Conservation (phyloP, 805 yeast species). For the Kuraishia molischiana region DNA sequence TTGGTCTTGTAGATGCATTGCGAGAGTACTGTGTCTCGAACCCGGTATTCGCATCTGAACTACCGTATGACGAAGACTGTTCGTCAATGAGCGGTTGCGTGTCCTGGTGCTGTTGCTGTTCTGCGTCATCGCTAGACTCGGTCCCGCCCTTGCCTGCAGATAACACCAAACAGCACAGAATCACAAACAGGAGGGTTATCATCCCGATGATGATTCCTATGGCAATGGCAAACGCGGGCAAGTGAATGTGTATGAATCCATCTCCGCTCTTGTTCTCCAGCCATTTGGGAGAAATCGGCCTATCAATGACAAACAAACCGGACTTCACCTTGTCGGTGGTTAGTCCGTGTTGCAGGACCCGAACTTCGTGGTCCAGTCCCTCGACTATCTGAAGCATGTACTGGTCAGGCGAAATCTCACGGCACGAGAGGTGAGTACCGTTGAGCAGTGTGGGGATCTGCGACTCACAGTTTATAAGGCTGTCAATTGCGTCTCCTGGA, state of each 20-base stretch:
- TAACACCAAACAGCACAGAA: conserved; percentile 25
- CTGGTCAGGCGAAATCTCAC: conserved; percentile 27
- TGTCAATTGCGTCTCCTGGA: conserved; percentile 41
- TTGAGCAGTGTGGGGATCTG: conserved; percentile 33
- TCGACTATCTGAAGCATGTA: conserved; percentile 30
- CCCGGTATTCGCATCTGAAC: not conserved
- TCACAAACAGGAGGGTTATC: conserved; percentile 22
- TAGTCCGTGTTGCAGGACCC: conserved; percentile 54
- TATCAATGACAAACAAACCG: conserved; percentile 58
- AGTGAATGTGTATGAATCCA: conserved; percentile 42
- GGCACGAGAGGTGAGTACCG: conserved; percentile 32
- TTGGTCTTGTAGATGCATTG: not conserved
- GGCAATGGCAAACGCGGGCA: conserved; percentile 61
- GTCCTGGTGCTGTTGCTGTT: not conserved
- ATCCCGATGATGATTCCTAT: conserved; percentile 60
- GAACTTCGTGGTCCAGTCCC: conserved; percentile 47
- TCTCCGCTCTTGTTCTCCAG: conserved; percentile 23
- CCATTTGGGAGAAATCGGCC: conserved; percentile 62
- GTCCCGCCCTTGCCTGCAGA: not conserved
- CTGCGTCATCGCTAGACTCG: not conserved
- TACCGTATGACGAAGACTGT: not conserved
- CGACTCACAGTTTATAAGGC: conserved; percentile 37
- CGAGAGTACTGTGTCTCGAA: not conserved
- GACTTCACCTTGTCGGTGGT: conserved; percentile 27
- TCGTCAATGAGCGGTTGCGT: not conserved